Conservation (phyloP, 2,329 filamentous ascomycete species). For the Grosmannia penicillata region DNA sequence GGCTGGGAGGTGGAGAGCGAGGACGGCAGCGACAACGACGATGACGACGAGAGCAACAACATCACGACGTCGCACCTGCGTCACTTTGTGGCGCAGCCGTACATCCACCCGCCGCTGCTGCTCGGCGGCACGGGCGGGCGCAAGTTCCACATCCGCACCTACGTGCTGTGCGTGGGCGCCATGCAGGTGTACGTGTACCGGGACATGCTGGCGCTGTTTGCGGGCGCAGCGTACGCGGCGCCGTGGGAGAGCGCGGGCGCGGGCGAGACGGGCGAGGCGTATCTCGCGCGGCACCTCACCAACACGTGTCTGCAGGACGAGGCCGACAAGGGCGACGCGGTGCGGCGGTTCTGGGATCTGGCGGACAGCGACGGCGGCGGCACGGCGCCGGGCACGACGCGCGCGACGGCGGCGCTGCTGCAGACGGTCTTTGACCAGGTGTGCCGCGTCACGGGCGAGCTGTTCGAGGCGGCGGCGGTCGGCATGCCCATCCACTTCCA, state of each 20-base stretch:
- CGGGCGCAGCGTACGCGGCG: constrained; percentile 53
- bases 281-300: constrained; percentile 63
- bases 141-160: constrained; percentile 92
- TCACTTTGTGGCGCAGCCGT: constrained; percentile 91
- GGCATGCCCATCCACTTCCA: constrained; percentile 88
- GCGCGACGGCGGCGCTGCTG: no score
- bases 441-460: constrained; percentile 53
- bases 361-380: constrained; percentile 11
- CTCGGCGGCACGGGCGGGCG: constrained; percentile 45
- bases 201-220: constrained; percentile 88
- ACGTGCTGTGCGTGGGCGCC: constrained; percentile 68
- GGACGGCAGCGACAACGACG: constrained; percentile 15
- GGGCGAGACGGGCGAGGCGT: constrained; percentile 20
- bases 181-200: constrained; percentile 75
- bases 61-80: constrained; percentile 83
- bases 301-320: constrained; percentile 82
- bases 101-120: constrained; percentile 79
- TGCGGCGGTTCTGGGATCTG: constrained; percentile 52
- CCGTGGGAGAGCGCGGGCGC: constrained; percentile 35
- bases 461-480: constrained; percentile 75
- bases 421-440: constrained; percentile 59
- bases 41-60: constrained; percentile 22
- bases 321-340: constrained; percentile 47
- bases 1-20: constrained; percentile 64
- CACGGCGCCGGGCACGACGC: neutral